Percentiles rank a stretch among this genome's conserved stretches.
These are phyloP conservation scores for Thalassiosira mediterranea DNA, from an alignment of 352 stramenopile genomes.

Conservation along the genomic window DNA sequence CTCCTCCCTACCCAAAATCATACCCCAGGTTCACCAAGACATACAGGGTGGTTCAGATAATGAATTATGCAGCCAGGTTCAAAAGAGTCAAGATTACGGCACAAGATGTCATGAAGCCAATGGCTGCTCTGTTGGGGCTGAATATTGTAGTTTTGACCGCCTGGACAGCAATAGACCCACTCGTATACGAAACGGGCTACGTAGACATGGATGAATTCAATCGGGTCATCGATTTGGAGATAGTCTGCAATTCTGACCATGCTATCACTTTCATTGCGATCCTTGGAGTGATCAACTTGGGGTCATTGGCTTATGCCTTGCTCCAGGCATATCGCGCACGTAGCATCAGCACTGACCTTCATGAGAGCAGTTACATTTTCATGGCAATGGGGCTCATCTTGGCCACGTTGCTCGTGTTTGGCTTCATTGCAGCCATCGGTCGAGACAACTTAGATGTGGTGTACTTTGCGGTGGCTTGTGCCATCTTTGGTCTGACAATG, in stretches of 20 bases:
- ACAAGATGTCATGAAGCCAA: slow-evolving; percentile 43
- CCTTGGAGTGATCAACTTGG: slow-evolving; percentile 11
- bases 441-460: slow-evolving; percentile 2
- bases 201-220: slow-evolving; percentile 12
- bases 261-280: slow-evolving; percentile 2
- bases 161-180: slow-evolving; percentile 50
- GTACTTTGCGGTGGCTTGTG: slow-evolving; percentile 15
- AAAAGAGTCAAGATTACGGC: slow-evolving; percentile 55
- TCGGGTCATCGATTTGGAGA: slow-evolving; percentile 16
- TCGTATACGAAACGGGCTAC: slow-evolving; percentile 2
- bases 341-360: slow-evolving; percentile 9
- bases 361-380: slow-evolving; percentile 20
- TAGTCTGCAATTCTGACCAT: slow-evolving; percentile 23
- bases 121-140: slow-evolving; percentile 25
- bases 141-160: slow-evolving; percentile 59
- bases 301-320: slow-evolving; percentile 1
- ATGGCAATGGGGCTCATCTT: slow-evolving; percentile 8
- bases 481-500: slow-evolving; percentile 27
- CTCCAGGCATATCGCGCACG: slow-evolving; percentile 18
- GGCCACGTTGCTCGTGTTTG: slow-evolving; percentile 3
- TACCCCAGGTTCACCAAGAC: slow-evolving; percentile 23
- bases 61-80: slow-evolving; percentile 35
- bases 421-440: slow-evolving; percentile 4
- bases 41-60: slow-evolving; percentile 18
- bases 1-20: slow-evolving; percentile 1